These are phyloP conservation scores for Neoboletus subvelutipes DNA, from an alignment of 768 basidiomycete genomes.

Conservation along the genomic window DNA sequence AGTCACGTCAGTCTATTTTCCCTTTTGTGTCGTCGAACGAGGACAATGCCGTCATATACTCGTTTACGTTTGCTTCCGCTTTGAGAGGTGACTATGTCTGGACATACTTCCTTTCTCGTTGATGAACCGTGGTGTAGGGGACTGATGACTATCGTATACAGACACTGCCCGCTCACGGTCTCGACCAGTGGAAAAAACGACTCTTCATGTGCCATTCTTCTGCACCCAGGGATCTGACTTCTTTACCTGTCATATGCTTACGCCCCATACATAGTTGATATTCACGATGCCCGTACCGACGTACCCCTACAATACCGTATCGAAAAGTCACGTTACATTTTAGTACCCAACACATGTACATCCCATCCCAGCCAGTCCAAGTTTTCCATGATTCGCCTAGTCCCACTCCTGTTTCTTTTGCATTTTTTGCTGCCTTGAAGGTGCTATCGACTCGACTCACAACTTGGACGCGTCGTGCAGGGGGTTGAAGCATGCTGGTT, in stretches of 20 bases:
- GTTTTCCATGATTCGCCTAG: background rate
- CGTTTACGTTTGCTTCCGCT: background rate
- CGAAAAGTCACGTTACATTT: background rate
- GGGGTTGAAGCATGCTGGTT: background rate
- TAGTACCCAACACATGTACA: slow-evolving; percentile 9
- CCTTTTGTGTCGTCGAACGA: background rate
- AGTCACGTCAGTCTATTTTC: background rate
- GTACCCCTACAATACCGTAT: slow-evolving; percentile 10
- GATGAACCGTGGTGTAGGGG: background rate
- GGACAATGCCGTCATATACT: background rate
- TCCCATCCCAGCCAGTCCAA: background rate
- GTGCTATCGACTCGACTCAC: background rate
- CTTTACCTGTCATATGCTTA: slow-evolving; percentile 9
- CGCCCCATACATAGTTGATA: background rate
- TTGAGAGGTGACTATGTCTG: background rate
- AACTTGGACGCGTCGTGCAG: background rate
- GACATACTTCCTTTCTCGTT: background rate
- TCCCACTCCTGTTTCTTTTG: background rate
- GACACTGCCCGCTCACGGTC: background rate
- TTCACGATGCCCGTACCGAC: background rate
- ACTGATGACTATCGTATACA: slow-evolving; percentile 5
- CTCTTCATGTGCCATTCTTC: background rate
- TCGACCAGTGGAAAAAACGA: background rate
- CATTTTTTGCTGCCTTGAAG: background rate
- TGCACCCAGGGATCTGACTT: background rate